Conservation (phyloP, 352 stramenopile species). For the Globisporangium irregulare region DNA sequence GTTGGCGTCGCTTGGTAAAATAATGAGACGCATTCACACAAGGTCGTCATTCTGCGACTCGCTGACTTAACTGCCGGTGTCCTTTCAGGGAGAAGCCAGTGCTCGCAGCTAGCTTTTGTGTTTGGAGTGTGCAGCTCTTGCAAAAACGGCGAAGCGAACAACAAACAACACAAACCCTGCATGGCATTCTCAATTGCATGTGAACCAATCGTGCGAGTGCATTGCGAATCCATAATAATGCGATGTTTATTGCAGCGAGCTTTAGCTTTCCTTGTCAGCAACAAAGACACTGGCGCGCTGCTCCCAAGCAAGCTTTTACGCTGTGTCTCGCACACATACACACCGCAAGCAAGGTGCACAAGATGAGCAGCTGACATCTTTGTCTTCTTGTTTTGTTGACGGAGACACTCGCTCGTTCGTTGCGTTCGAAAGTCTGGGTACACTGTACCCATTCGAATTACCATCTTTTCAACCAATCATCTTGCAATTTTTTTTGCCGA, state of each 20-base stretch:
- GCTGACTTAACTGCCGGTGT: conserved; percentile 1
- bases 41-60: neutral
- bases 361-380: neutral
- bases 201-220: neutral
- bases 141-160: too few species aligned
- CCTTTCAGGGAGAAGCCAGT: neutral
- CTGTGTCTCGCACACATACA: neutral
- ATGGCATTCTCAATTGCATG: neutral
- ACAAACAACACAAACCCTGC: neutral
- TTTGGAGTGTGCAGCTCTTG: too few species aligned
- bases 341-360: neutral
- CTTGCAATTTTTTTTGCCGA: too few species aligned
- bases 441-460: neutral
- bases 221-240: neutral
- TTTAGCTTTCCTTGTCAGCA: neutral
- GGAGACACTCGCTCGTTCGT: neutral
- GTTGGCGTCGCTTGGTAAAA: neutral
- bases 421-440: neutral
- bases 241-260: neutral
- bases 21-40: neutral
- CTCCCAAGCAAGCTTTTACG: neutral
- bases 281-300: neutral
- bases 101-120: too few species aligned
- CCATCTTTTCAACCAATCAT: conserved; percentile 3
- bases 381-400: neutral